Evolutionary conservation across 768 basidiomycete genomes (phyloP).

Genomic region (Imleria badia): DNA sequence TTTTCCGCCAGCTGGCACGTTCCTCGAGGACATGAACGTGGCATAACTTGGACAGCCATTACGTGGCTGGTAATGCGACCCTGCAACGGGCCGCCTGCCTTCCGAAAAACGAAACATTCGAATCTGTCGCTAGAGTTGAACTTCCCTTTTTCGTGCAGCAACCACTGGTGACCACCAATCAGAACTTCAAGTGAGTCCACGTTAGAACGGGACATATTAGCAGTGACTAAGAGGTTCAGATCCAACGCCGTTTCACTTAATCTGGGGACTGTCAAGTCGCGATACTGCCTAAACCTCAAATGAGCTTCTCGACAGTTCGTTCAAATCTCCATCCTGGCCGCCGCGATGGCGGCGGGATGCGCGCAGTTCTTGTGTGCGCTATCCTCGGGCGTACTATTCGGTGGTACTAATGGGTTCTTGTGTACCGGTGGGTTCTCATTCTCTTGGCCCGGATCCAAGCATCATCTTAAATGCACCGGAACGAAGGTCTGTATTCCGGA

Average conservation of each 20-base stretch:
- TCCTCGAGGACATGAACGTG: constrained; percentile 4
- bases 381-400: constrained; percentile 21
- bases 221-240: constrained; percentile 2
- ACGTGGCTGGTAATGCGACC: constrained; percentile 16
- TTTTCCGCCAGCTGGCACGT: not conserved
- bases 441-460: constrained; percentile 1
- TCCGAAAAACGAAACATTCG: constrained; percentile 3
- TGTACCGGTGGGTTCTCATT: constrained; percentile 6
- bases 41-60: constrained; percentile 1
- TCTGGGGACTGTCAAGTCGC: constrained; percentile 5
- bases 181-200: not conserved
- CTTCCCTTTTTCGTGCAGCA: constrained; percentile 16
- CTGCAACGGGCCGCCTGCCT: constrained; percentile 9
- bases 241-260: constrained; percentile 18
- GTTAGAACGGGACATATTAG: not conserved
- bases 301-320: constrained; percentile 1
- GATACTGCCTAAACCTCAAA: not conserved
- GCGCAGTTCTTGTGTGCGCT: constrained; percentile 18
- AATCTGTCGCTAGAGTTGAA: not conserved
- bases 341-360: constrained; percentile 27
- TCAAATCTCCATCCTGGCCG: constrained; percentile 23
- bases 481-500: constrained; percentile 2
- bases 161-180: not conserved
- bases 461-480: constrained; percentile 9
- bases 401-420: constrained; percentile 13